Evolutionary conservation across 2,329 filamentous ascomycete genomes (phyloP), one percentile per base, ranked within the genome.

Genomic region (Rachicladosporium sp.): DNA sequence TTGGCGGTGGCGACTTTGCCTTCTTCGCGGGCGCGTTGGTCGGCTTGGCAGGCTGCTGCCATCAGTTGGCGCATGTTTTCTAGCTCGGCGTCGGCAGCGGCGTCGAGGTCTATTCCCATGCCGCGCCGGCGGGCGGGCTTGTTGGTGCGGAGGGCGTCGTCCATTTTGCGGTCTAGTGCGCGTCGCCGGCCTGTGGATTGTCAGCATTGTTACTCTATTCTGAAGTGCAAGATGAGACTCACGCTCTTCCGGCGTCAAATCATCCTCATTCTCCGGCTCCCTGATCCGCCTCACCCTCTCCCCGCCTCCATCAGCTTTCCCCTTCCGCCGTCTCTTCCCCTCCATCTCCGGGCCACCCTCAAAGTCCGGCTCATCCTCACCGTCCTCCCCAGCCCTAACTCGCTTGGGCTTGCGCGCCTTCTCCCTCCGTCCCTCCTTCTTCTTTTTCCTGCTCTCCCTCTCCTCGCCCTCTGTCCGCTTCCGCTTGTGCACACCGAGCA

Each of bases 31-130:
- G 85, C 86, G 40, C 78, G 68, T 51, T 89, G 88, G 61, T 98
- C 91, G 29, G 78, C 76, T 60, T 88, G 76, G 44, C 89, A 94
- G 10, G 91, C 91, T 49, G 78, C 73, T 50, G 91, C 87, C 88
- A 98, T 98, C 41, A 79, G 78, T 39, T 83, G 73, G 55, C 91
- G 91, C 59, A 98, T 80, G 36, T 81, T 73, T 42, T 85, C 85
- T 47, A 98, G 87, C 55, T 93, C 81, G 33, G 87, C 82, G 58
- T 96, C 91, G 49, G 89, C 83, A 64, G 83, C 80, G 53, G 86
- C 80, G 58, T 95, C 88, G 35, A 96, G 71, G 49, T 96, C 89
- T 60, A 93, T 87, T 51, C 91, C 88, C 57, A 88, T 82, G 69
- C 85, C 85, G 69, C 85, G 89, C 46, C 74, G 75, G 63, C 66